These are phyloP conservation scores for Umbelopsis sp. DNA, from an alignment of 192 early-diverging fungal genomes.

Conservation along the genomic window DNA sequence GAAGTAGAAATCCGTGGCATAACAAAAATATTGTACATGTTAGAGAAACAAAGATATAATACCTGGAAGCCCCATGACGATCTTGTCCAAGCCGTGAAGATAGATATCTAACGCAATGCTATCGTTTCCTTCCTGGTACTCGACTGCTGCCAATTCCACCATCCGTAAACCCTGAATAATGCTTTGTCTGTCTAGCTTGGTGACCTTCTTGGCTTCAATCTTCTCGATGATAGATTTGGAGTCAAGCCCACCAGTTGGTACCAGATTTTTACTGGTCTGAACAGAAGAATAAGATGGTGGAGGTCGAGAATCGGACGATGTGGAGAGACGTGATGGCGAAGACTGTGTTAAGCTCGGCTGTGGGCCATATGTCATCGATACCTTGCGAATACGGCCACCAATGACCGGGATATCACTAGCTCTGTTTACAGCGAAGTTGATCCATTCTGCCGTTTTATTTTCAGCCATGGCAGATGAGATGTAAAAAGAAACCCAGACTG, in stretches of 20 bases:
- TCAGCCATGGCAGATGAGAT: not conserved
- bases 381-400: conserved; percentile 4
- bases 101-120: conserved; percentile 36
- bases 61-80: conserved; percentile 42
- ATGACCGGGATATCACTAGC: conserved; percentile 10
- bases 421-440: conserved; percentile 5
- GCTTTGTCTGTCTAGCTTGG: conserved; percentile 27
- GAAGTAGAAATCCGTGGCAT: not conserved
- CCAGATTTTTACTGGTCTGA: not conserved
- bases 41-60: not conserved
- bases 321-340: conserved; percentile 12
- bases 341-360: not conserved
- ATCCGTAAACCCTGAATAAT: conserved; percentile 39
- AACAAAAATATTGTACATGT: not conserved
- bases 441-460: conserved; percentile 9
- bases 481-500: not conserved
- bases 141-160: conserved; percentile 38
- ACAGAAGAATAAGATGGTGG: conserved; percentile 4
- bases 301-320: not conserved
- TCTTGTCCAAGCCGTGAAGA: conserved; percentile 40
- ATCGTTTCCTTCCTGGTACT: conserved; percentile 39
- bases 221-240: conserved; percentile 8
- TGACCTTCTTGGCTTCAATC: not conserved
- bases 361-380: conserved; percentile 9
- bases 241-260: not conserved